Percentiles rank a stretch among this genome's conserved stretches.
These are phyloP conservation scores for Leccinum rimulosum DNA, from an alignment of 768 basidiomycete species.

Conservation along the genomic window DNA sequence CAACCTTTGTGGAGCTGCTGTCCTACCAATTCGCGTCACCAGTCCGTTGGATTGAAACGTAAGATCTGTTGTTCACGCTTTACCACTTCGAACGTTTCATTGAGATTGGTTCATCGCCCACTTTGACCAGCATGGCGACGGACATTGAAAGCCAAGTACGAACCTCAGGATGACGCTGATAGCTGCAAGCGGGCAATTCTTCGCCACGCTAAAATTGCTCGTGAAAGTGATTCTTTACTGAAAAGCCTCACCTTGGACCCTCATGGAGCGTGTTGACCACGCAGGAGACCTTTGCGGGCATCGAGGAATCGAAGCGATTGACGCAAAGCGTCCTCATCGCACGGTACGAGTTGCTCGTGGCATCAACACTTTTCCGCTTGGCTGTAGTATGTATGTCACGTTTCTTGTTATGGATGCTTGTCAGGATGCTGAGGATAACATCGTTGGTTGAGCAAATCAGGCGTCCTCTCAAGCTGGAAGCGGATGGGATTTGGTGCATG, in stretches of 20 bases:
- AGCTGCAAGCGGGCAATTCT: too few relatives aligned
- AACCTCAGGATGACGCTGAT: too few relatives aligned
- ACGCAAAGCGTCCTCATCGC: constrained; percentile 52
- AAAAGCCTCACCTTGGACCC: background rate
- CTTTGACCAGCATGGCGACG: constrained; percentile 93
- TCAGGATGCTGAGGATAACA: too few relatives aligned
- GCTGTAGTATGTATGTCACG: too few relatives aligned
- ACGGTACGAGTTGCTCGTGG: constrained; percentile 28
- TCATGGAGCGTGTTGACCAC: constrained; percentile 44
- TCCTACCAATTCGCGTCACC: constrained; percentile 99
- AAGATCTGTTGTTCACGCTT: constrained; percentile 85
- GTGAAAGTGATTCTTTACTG: too few relatives aligned
- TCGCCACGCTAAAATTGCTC: too few relatives aligned
- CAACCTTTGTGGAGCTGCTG: constrained; percentile 92
- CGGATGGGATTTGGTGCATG: too few relatives aligned
- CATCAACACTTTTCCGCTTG: too few relatives aligned
- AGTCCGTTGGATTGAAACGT: constrained; percentile 99
- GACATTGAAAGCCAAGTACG: constrained; percentile 43
- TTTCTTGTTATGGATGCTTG: too few relatives aligned
- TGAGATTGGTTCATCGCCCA: constrained; percentile 95
- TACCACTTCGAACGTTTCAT: constrained; percentile 91
- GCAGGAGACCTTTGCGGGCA: constrained; percentile 49
- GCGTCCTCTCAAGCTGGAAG: too few relatives aligned
- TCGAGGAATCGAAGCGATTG: constrained; percentile 27
- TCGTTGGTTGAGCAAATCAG: too few relatives aligned